Percentiles rank a stretch among this genome's conserved stretches.
These are phyloP conservation scores for Bothia castanella DNA, from an alignment of 1,284 basidiomycete genomes.

Conservation along the genomic window DNA sequence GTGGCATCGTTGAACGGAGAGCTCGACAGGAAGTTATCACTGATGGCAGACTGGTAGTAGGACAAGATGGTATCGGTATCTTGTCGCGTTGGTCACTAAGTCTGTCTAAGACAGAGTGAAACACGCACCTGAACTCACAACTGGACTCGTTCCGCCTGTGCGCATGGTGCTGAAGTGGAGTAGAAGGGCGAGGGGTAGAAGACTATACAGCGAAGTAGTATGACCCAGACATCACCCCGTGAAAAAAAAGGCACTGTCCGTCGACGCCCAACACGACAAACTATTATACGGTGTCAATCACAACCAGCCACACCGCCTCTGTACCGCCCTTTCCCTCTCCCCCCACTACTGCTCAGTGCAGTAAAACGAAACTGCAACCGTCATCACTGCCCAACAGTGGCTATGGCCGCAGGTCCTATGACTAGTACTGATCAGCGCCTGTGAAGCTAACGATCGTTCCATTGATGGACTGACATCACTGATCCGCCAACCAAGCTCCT, in stretches of 20 bases:
- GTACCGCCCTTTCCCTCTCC: conserved; percentile 17
- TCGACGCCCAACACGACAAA: conserved; percentile 13
- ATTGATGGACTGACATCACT: conserved; percentile 26
- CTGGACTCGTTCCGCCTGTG: conserved; percentile 5
- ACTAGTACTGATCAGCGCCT: conserved; percentile 8
- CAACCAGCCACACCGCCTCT: conserved; percentile 26
- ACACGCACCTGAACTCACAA: conserved; percentile 18
- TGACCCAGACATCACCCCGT: not conserved
- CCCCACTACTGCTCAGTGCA: not conserved
- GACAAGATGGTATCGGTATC: conserved; percentile 37
- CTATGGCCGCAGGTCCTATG: conserved; percentile 8
- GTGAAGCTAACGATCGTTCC: not conserved
- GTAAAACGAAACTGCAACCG: not conserved
- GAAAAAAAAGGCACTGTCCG: conserved; percentile 13
- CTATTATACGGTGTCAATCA: conserved; percentile 16
- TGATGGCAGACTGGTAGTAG: conserved; percentile 35
- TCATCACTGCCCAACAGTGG: not conserved
- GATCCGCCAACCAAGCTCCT: conserved; percentile 81
- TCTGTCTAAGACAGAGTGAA: not conserved
- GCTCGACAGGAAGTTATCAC: conserved; percentile 1
- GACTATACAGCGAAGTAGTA: conserved; percentile 13
- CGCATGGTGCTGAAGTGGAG: too few relatives aligned
- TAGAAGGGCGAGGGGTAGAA: too few relatives aligned
- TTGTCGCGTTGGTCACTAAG: conserved; percentile 4
- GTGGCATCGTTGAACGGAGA: conserved; percentile 30